phyloP scores from a whole-genome alignment of 2,329 filamentous ascomycete genomes.

The Calonectria montana region DNA sequence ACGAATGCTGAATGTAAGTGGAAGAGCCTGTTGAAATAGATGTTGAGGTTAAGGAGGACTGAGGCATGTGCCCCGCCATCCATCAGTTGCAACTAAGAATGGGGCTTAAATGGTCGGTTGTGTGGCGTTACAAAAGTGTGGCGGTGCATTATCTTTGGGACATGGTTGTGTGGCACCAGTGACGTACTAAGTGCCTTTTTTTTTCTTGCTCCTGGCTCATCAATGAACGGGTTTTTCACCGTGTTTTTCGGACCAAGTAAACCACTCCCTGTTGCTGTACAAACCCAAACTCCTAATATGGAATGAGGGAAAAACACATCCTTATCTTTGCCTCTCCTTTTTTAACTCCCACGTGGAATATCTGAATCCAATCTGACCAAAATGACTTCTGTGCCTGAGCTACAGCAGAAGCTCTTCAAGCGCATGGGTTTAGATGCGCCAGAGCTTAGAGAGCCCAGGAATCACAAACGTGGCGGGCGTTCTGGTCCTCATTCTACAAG shows the following conservation, averaged over 20 bases:
- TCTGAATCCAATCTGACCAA: background rate
- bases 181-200: conserved; percentile 17
- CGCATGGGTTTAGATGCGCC: conserved; percentile 49
- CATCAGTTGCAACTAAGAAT: background rate
- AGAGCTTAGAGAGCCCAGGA: conserved; percentile 29
- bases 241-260: background rate
- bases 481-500: conserved; percentile 49
- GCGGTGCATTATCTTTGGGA: background rate
- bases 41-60: conserved; percentile 28
- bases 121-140: conserved; percentile 25
- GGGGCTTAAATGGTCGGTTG: background rate
- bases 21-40: conserved; percentile 22
- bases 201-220: conserved; percentile 4
- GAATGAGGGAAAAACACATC: background rate
- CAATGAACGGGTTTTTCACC: background rate
- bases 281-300: background rate
- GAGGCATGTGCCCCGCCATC: conserved; percentile 40
- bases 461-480: conserved; percentile 26
- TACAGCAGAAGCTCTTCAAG: conserved; percentile 53
- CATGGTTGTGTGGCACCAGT: conserved; percentile 4
- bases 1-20: conserved; percentile 13
- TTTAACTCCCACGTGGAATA: background rate
- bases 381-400: conserved; percentile 42
- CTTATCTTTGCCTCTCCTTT: background rate
- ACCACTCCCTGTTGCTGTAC: background rate